Evolutionary conservation across 176 grass and related monocot genomes (phyloP).

Genomic region (Calamus simplicifolius): DNA sequence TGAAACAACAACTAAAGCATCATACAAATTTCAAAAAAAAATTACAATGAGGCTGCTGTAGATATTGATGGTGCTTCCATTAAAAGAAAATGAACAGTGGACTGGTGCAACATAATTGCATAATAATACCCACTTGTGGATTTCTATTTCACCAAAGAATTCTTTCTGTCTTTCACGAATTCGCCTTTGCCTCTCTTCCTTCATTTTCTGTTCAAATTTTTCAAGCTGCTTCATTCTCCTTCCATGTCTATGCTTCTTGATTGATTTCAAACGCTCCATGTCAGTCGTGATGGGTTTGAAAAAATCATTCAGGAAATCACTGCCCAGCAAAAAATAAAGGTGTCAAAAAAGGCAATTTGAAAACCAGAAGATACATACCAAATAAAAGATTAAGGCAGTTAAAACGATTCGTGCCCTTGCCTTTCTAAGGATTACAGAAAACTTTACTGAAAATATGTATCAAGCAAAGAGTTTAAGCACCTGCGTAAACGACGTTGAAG

Average conservation of each 20-base stretch:
- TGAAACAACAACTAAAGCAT: too few species aligned
- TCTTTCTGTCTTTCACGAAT: conserved; percentile 95
- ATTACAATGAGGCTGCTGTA: too few species aligned
- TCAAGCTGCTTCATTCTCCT: conserved; percentile 90
- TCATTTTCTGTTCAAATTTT: conserved; percentile 99
- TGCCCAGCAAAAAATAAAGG: conserved; percentile 33
- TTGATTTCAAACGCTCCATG: conserved; percentile 74
- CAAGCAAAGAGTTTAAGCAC: conserved; percentile 21
- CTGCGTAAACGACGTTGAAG: conserved; percentile 81
- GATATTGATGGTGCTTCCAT: too few species aligned
- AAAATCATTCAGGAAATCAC: conserved; percentile 94
- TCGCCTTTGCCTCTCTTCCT: conserved; percentile 96
- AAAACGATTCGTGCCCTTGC: too few species aligned
- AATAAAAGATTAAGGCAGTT: not conserved
- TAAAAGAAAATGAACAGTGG: too few species aligned
- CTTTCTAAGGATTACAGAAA: too few species aligned
- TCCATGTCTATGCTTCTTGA: conserved; percentile 90
- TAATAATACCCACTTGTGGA: conserved; percentile 55
- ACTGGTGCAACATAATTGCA: not conserved
- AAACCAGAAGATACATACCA: conserved; percentile 3
- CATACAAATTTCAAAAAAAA: too few species aligned
- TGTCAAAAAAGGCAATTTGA: conserved; percentile 8
- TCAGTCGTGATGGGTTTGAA: conserved; percentile 75
- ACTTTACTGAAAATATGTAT: too few species aligned
- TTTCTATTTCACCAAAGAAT: conserved; percentile 93